phyloP scores from a whole-genome alignment of 2,329 filamentous ascomycete genomes.

The Tolypocladium tundrense region DNA sequence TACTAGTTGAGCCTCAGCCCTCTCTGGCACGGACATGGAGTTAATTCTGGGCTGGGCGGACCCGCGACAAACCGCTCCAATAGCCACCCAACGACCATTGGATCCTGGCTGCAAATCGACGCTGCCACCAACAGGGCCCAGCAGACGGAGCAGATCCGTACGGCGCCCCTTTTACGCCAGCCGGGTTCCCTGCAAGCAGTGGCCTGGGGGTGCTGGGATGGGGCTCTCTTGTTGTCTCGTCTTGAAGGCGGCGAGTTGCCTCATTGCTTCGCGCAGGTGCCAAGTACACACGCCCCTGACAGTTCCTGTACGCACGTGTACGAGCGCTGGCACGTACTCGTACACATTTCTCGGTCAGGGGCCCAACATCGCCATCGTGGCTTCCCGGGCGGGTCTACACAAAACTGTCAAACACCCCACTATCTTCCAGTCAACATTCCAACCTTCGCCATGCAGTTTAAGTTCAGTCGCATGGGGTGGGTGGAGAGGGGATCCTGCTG shows the following conservation, averaged over 20 bases:
- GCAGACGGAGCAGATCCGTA: constrained; percentile 1
- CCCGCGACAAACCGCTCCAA: neutral
- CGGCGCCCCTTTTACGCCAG: neutral
- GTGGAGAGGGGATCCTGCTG: neutral
- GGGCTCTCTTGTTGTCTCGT: neutral
- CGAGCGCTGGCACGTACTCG: too few relatives aligned
- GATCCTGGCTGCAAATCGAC: neutral
- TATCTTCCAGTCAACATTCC: neutral
- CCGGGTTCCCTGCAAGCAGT: neutral
- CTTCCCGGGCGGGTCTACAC: neutral
- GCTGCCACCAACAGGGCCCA: neutral
- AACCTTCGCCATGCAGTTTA: neutral
- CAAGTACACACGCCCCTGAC: neutral
- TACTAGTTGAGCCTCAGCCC: constrained; percentile 1
- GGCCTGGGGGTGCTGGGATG: neutral
- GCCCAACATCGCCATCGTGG: neutral
- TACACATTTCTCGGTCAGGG: neutral
- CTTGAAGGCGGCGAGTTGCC: neutral
- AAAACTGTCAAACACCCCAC: neutral
- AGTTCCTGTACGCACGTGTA: neutral
- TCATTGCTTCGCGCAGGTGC: neutral
- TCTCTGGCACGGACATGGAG: neutral
- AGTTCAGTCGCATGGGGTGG: neutral
- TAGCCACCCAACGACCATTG: neutral
- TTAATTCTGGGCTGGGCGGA: neutral